phyloP scores from a whole-genome alignment of 1,139 yeast genomes.

The Yarrowia galli region DNA sequence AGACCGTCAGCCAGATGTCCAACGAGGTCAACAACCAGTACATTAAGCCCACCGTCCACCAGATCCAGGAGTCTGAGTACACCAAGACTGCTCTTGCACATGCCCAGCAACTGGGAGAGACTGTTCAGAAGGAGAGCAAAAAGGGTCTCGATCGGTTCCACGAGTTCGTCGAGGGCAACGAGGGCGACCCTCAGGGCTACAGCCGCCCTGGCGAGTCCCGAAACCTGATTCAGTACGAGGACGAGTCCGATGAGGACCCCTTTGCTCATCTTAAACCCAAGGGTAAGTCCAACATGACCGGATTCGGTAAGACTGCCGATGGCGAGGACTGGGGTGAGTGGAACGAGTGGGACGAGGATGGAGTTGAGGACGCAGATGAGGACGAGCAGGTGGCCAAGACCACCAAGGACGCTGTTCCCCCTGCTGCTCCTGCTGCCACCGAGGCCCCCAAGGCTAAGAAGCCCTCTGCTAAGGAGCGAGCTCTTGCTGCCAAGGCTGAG shows the following conservation, averaged over 20 bases:
- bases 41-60: conserved; percentile 85
- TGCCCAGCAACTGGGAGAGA: conserved; percentile 26
- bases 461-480: conserved; percentile 34
- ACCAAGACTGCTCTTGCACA: conserved; percentile 76
- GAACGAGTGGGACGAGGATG: conserved; percentile 36
- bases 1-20: conserved; percentile 81
- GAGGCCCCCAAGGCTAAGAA: conserved; percentile 17
- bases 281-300: conserved; percentile 25
- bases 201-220: conserved; percentile 19
- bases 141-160: conserved; percentile 33
- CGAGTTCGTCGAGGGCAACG: conserved; percentile 37
- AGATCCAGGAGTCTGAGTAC: conserved; percentile 80
- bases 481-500: conserved; percentile 35
- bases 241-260: conserved; percentile 23
- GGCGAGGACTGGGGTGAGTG: conserved; percentile 36
- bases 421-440: not conserved
- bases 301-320: conserved; percentile 35
- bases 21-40: conserved; percentile 86
- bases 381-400: conserved; percentile 31
- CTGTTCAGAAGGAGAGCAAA: conserved; percentile 25
- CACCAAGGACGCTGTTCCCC: conserved; percentile 29
- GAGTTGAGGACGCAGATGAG: conserved; percentile 25
- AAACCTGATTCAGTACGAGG: conserved; percentile 21
- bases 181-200: conserved; percentile 24
- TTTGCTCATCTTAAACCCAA: conserved; percentile 29